Evolutionary conservation across 2,329 filamentous ascomycete genomes (phyloP).

Genomic region (Xylaria sp.): DNA sequence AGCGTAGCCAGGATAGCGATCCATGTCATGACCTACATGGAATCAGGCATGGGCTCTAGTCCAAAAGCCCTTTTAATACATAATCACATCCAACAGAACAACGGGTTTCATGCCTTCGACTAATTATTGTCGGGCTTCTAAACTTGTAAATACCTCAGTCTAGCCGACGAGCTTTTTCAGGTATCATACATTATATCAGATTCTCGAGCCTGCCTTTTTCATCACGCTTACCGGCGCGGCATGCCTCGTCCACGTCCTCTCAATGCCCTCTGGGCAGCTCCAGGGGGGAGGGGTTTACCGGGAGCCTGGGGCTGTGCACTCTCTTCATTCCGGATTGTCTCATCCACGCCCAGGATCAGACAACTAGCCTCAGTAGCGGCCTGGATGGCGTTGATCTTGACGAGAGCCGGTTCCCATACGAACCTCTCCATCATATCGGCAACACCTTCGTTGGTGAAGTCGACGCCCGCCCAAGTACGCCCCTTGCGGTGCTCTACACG

Average conservation of each 20-base stretch:
- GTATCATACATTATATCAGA: slow-evolving; percentile 37
- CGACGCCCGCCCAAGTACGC: slow-evolving; percentile 92
- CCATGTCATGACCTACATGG: neutral
- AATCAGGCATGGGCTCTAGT: neutral
- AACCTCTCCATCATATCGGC: slow-evolving; percentile 94
- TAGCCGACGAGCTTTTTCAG: slow-evolving; percentile 35
- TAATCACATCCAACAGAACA: slow-evolving; percentile 12
- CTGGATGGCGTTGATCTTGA: slow-evolving; percentile 95
- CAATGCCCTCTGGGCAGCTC: slow-evolving; percentile 88
- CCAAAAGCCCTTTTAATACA: slow-evolving; percentile 1
- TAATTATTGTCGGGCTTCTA: slow-evolving; percentile 31
- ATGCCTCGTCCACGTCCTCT: slow-evolving; percentile 86
- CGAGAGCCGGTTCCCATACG: slow-evolving; percentile 95
- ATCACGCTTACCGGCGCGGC: slow-evolving; percentile 73
- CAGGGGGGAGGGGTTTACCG: slow-evolving; percentile 76
- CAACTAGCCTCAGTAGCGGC: slow-evolving; percentile 95
- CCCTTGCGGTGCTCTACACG: slow-evolving; percentile 96
- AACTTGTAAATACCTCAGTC: slow-evolving; percentile 36
- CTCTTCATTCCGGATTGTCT: slow-evolving; percentile 99
- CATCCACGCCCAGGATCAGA: slow-evolving; percentile 94
- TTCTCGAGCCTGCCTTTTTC: slow-evolving; percentile 2
- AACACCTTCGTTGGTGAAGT: slow-evolving; percentile 92
- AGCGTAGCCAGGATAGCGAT: neutral
- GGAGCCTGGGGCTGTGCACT: slow-evolving; percentile 85
- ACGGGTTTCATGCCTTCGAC: slow-evolving; percentile 12